Conservation (phyloP, 2,329 filamentous ascomycete species). For the Talaromyces sp. region DNA sequence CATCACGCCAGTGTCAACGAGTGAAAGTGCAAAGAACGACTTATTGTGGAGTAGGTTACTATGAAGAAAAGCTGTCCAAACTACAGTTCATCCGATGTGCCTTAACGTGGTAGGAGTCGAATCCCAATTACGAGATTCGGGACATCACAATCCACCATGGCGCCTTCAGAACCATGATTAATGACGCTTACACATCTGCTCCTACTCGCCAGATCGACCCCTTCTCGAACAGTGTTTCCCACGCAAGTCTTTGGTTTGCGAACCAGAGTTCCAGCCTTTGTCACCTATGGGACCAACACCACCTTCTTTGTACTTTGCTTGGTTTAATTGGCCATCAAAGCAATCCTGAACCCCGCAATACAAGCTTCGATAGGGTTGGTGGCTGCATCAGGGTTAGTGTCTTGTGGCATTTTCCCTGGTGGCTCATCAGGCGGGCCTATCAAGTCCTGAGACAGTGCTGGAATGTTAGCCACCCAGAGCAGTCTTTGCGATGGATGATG, state of each 20-base stretch:
- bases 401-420: conserved; percentile 29
- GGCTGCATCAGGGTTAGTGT: conserved; percentile 28
- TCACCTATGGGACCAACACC: conserved; percentile 3
- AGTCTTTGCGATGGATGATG: conserved; percentile 4
- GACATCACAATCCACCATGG: not conserved
- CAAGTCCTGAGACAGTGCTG: conserved; percentile 14
- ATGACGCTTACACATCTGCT: conserved; percentile 31
- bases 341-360: conserved; percentile 18
- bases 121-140: not conserved
- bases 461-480: conserved; percentile 21
- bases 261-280: conserved; percentile 9
- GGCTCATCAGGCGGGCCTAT: conserved; percentile 15
- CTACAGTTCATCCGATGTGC: not conserved
- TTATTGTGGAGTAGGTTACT: conserved; percentile 3
- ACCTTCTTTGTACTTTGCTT: conserved; percentile 1
- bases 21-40: not conserved
- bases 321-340: conserved; percentile 15
- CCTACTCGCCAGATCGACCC: not conserved
- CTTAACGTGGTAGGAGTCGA: not conserved
- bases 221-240: not conserved
- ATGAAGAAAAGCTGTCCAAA: not conserved
- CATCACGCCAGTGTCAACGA: conserved; percentile 8
- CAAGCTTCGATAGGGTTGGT: conserved; percentile 17
- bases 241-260: not conserved
- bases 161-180: conserved; percentile 8